Evolutionary conservation across 768 basidiomycete genomes (phyloP), one percentile per base, ranked within the genome.

Genomic region (Leccinum ochraceum): DNA sequence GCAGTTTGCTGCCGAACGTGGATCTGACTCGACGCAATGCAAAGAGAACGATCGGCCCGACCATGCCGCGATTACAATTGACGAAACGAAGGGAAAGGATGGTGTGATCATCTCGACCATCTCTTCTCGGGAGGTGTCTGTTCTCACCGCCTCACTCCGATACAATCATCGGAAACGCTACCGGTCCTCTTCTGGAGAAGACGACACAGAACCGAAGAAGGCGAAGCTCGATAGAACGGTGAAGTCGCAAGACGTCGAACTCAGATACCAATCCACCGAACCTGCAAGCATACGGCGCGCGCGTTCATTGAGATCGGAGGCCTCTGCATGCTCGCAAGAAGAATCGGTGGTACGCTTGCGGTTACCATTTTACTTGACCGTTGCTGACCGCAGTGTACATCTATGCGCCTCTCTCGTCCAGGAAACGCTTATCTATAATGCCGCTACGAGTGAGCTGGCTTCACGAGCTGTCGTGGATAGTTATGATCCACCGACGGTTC

Each of bases 261-360:
- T 53, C 13, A 52, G 28, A 37, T 74, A 67, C 24, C 57, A 67
- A 20, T 74, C 77, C 3, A 72, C 62, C 28, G 63, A 68, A 5
- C 75, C 78, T 24, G 80, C 79, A 0, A 81, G 80, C 57, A 20
- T 79, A 11, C 74, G 80, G 42, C 74, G 78, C 26, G 79, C 79
- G 0, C 69, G 66, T 17, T 80, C 79, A 3, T 57, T 81, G 52
- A 69, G 70, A 17, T 77, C 79, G 4, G 68, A 74, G 3, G 6
- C 50, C 6, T 67, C 73, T 44, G 5, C 17, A 9, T 62, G 22
- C 28, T 69, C 60, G 5, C 30, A 53, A 17, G 57, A 37, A 30
- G 26, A n/a, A 42, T 62, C 24, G 37, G 60, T 9, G 66, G 67
- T 57, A 56, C 56, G 60, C 56, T 30, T 14, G 17, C 56, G 13